These are phyloP conservation scores for Cucurbita pepo DNA, from an alignment of 306 rosid species.

Conservation along the genomic window DNA sequence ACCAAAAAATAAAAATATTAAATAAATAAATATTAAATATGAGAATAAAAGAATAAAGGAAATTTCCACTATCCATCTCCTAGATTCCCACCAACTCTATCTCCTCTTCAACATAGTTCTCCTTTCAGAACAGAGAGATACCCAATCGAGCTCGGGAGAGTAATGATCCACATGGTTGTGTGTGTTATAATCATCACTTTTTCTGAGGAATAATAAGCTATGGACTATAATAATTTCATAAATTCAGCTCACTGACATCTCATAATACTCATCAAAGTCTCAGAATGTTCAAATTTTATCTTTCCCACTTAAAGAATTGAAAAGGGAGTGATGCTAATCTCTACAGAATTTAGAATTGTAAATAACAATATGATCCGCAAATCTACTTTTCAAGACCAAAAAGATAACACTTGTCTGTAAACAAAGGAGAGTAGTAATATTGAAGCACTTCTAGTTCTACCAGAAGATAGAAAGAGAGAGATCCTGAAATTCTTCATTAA, in stretches of 20 bases:
- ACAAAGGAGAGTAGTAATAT: background rate
- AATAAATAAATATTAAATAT: background rate
- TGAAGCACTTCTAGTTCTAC: background rate
- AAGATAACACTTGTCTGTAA: background rate
- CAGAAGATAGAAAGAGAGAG: background rate
- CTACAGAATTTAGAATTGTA: background rate
- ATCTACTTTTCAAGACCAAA: background rate
- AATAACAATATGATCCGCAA: background rate
- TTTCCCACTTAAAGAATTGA: background rate
- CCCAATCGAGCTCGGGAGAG: background rate
- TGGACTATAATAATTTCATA: background rate
- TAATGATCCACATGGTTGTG: background rate
- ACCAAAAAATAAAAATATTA: background rate
- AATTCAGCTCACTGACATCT: background rate
- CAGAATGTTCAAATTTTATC: background rate
- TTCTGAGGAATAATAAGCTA: background rate
- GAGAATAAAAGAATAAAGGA: conserved; percentile 6
- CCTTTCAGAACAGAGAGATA: background rate
- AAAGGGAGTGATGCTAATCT: background rate
- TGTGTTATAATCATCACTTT: background rate
- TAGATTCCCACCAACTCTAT: background rate
- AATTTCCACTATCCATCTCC: background rate
- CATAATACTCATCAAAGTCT: background rate
- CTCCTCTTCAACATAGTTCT: background rate
- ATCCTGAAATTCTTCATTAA: background rate